Base-by-base conservation (phyloP, 2,329 filamentous ascomycete species). In the Leptoxyphium fumago region DNA sequence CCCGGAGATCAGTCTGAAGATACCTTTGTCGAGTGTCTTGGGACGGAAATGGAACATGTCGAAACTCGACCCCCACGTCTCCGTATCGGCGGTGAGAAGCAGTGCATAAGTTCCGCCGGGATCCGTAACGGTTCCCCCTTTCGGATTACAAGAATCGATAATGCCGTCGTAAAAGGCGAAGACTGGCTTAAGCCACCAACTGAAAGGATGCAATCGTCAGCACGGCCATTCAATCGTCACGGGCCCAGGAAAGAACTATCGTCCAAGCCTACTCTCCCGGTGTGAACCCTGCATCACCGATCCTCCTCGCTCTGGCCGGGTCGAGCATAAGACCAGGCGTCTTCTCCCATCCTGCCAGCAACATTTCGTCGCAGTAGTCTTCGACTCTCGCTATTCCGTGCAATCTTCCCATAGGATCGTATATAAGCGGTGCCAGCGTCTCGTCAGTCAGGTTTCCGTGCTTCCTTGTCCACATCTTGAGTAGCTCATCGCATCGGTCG, bases 101-200 rank as follows among this genome's bases (percentile, higher is more conserved):
- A 72, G 44, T 2, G 69, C 69, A 46, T 71, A 72, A 5, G 66
- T 67, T 6, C 63, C 64, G 18, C 61, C 42, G 14, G 57, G 55
- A 47, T 70, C 64, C 21, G 55, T 60, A 7, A 64, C 63, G 26
- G 69, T 65, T 2, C 67, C 62, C 11, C 67, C 66, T 13, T 64
- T 56, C 1, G 61, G 54, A n/a, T 61, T 58, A 14, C 58, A 57
- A 28, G 60, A 55, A 44, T 70, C 66, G 45, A 71, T 68, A 40
- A 72, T 70, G 38, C 69, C 68, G 40, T 62, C 67, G 29, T 64
- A 61, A 38, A 65, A 63, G 6, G 69, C 69, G 46, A 70, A 70
- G 11, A 70, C 53, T 18, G 64, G 50, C 42, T 63, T 68, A 48
- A 72, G 67, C 69, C 69, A 72, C 69, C 69, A 72, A 26, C 68